These are phyloP conservation scores for Osmanthus fragrans DNA, from an alignment of 257 asterid species.

Conservation along the genomic window DNA sequence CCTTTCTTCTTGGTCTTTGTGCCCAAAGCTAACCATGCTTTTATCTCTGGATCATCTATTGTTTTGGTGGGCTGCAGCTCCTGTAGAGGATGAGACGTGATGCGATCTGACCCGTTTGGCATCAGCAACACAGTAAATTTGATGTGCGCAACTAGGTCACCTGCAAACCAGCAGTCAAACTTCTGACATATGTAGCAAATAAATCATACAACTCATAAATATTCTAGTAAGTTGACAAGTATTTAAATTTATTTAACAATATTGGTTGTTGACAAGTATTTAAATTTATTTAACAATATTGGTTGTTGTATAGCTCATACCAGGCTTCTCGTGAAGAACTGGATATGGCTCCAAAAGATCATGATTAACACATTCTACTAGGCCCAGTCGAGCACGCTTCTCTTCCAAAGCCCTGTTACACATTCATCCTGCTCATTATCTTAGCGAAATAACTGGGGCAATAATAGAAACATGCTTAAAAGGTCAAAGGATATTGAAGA, in stretches of 20 bases:
- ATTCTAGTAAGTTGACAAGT: not conserved
- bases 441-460: not conserved
- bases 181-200: not conserved
- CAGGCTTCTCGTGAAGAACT: slow-evolving; percentile 91
- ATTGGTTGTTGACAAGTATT: not conserved
- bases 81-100: slow-evolving; percentile 75
- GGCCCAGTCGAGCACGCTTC: slow-evolving; percentile 87
- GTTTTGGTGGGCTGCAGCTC: slow-evolving; percentile 39
- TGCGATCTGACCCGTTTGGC: slow-evolving; percentile 93
- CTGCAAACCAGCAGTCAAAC: slow-evolving; percentile 40
- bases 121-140: slow-evolving; percentile 87
- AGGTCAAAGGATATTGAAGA: not conserved
- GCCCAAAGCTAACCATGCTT: slow-evolving; percentile 54
- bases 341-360: slow-evolving; percentile 94
- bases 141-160: slow-evolving; percentile 88
- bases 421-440: slow-evolving; percentile 12
- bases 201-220: not conserved
- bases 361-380: slow-evolving; percentile 86
- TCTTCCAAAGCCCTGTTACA: slow-evolving; percentile 88
- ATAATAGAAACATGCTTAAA: not conserved
- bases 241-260: not conserved
- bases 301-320: slow-evolving; percentile 33
- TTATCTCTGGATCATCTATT: slow-evolving; percentile 40
- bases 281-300: not conserved
- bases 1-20: slow-evolving; percentile 87